These are phyloP conservation scores for Rhizopogon sp. DNA, from an alignment of 768 basidiomycete species.

Conservation along the genomic window DNA sequence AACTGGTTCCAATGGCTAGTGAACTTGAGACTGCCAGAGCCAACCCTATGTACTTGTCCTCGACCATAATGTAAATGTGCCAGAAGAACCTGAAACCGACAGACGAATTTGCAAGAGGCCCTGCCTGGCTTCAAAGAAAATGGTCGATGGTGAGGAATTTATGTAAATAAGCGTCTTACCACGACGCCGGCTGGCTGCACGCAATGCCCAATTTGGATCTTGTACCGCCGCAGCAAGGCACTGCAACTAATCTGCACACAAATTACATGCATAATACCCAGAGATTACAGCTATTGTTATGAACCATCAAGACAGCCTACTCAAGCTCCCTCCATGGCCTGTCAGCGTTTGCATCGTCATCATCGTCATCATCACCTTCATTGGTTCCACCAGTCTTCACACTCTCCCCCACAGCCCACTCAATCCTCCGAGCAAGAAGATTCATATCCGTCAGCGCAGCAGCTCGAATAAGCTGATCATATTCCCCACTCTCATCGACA, in stretches of 20 bases:
- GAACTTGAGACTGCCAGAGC: constrained; percentile 82
- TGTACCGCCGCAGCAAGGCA: not conserved
- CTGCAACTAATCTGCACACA: not conserved
- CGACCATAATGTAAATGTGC: constrained; percentile 45
- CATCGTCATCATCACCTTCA: constrained; percentile 2
- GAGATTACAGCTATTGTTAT: not conserved
- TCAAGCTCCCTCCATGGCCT: constrained; percentile 39
- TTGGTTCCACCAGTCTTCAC: constrained; percentile 9
- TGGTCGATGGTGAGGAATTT: not conserved
- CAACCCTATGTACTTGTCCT: constrained; percentile 96
- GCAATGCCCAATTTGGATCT: not conserved
- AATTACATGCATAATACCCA: not conserved
- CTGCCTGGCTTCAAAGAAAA: not conserved
- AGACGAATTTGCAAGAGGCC: not conserved
- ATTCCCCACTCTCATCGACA: constrained; percentile 34
- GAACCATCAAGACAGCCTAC: constrained; percentile 7
- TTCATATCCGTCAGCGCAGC: constrained; percentile 36
- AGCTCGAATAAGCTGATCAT: constrained; percentile 31
- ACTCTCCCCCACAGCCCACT: constrained; percentile 22
- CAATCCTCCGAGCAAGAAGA: constrained; percentile 34
- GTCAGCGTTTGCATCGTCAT: constrained; percentile 30
- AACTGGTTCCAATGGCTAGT: constrained; percentile 88
- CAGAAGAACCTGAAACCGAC: not conserved
- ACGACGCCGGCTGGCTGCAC: not conserved
- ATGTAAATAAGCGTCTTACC: no score